These are phyloP conservation scores for Amylocystis lapponica DNA, from an alignment of 768 basidiomycete genomes.

Conservation along the genomic window DNA sequence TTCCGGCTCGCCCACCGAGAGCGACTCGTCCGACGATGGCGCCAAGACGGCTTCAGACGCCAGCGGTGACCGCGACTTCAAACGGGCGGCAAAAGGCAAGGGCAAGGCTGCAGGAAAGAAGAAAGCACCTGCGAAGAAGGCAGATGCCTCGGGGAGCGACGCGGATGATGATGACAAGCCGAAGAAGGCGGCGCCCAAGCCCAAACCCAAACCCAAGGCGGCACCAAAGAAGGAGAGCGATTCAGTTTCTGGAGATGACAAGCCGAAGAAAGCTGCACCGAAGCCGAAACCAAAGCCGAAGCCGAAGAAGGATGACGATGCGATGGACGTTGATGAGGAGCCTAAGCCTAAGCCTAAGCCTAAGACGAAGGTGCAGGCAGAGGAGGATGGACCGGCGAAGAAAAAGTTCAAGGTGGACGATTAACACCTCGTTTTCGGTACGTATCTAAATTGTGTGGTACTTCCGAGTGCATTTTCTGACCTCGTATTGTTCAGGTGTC, in stretches of 20 bases:
- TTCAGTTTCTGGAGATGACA: constrained; percentile 34
- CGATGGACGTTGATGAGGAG: constrained; percentile 35
- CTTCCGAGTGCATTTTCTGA: too few species aligned
- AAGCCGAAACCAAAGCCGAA: constrained; percentile 47
- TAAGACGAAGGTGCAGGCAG: constrained; percentile 36
- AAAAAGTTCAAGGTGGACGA: constrained; percentile 80
- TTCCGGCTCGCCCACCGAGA: constrained; percentile 79
- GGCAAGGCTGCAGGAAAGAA: constrained; percentile 36
- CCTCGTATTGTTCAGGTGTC: too few species aligned
- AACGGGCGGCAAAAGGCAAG: constrained; percentile 33
- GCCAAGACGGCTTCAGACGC: constrained; percentile 82
- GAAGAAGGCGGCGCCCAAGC: constrained; percentile 36
- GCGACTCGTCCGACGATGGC: constrained; percentile 61
- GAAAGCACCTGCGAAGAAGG: constrained; percentile 28
- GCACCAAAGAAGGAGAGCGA: constrained; percentile 32
- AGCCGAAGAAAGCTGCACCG: constrained; percentile 39
- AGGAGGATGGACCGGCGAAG: constrained; percentile 52
- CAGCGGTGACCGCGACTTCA: constrained; percentile 68
- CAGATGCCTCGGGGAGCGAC: constrained; percentile 23
- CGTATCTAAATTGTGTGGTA: too few species aligned
- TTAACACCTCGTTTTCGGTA: too few species aligned
- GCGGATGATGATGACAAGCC: constrained; percentile 38
- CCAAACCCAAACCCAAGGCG: constrained; percentile 38
- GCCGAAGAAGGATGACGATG: constrained; percentile 34
- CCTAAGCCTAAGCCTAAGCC: constrained; percentile 42